Base-by-base conservation (phyloP, 352 stramenopile genomes). In the Globisporangium solare region DNA sequence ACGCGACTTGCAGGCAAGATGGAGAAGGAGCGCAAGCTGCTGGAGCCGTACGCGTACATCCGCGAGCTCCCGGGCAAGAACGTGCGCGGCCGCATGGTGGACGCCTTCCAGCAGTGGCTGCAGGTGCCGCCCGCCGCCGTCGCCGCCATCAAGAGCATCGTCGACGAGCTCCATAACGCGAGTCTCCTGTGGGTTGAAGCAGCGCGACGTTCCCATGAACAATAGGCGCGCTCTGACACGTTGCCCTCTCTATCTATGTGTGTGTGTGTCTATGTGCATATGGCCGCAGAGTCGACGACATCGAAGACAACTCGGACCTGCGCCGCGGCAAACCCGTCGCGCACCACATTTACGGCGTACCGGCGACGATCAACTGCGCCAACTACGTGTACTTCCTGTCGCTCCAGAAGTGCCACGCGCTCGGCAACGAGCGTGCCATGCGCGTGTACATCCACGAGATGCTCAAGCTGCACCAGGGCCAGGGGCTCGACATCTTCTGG, bases 321-420 rank as follows among this genome's bases (percentile, higher is more conserved):
- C 76, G 96, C 14, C 77, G 96, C 6, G 96, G 96, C n/a, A 74
- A 87, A 55, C 95, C 95, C 7, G 94, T 98, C 17, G 93, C 96
- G 20, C 96, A 99, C 71, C 79, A 83, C 3, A 98, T 99, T 68
- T 99, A 98, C 69, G 96, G 96, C 37, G 75, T 98, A 7, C 86
- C 96, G 0, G 83, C 87, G 32, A 97, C 95, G n/a, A 98, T 99
- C 68, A 99, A 99, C 74, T 97, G 83, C 58, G 95, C 94, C 52
- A 99, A 99, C 67, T 99, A 99, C 71, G 94, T 98, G 10, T 99
- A 98, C 63, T 99, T 99, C 67, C 61, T 98, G 58, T 97, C 96
- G 20, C 71, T 99, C 56, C 89, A 98, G 67, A 78, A 84, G 51
- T 97, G 88, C 61, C 85, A 97, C 37, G 68, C 72, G 13, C 70